A percentile compares a stretch with the other conserved stretches of the same genome.
Conservation (phyloP, 371 early-diverging fungal genomes). For the Saksenaea oblongispora region DNA sequence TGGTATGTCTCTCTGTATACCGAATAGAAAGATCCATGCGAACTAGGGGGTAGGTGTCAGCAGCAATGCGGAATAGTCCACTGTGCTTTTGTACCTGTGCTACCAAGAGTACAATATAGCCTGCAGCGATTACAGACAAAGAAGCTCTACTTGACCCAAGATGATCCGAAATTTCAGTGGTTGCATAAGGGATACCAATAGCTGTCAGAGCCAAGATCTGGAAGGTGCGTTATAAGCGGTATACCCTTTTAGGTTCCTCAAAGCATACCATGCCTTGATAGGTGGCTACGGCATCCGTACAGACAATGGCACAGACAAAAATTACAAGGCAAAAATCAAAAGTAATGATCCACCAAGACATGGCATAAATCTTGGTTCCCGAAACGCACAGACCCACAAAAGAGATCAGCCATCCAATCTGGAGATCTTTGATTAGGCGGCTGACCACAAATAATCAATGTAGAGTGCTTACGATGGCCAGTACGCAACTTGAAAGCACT, state of each 20-base stretch:
- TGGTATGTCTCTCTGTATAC: constrained; percentile 28
- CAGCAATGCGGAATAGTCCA: not conserved
- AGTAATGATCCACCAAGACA: constrained; percentile 42
- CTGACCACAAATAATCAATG: not conserved
- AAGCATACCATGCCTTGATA: constrained; percentile 29
- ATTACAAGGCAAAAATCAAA: constrained; percentile 28
- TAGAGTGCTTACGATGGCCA: not conserved
- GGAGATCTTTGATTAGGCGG: not conserved
- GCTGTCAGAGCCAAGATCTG: constrained; percentile 35
- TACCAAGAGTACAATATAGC: constrained; percentile 33
- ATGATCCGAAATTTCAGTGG: constrained; percentile 26
- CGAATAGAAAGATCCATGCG: constrained; percentile 37
- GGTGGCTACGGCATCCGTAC: constrained; percentile 17
- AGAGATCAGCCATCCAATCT: constrained; percentile 45
- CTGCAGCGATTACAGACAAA: constrained; percentile 25
- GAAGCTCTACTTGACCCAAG: constrained; percentile 17
- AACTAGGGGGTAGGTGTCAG: constrained; percentile 15
- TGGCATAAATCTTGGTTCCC: constrained; percentile 8
- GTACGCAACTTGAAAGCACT: not conserved
- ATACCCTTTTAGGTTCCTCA: not conserved
- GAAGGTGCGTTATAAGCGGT: not conserved
- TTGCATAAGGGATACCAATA: constrained; percentile 34
- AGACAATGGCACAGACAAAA: constrained; percentile 24
- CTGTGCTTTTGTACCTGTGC: constrained; percentile 23
- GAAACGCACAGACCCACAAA: constrained; percentile 43